phyloP scores from a whole-genome alignment of 179 eudicot species.

The Amaranthus tricolor region DNA sequence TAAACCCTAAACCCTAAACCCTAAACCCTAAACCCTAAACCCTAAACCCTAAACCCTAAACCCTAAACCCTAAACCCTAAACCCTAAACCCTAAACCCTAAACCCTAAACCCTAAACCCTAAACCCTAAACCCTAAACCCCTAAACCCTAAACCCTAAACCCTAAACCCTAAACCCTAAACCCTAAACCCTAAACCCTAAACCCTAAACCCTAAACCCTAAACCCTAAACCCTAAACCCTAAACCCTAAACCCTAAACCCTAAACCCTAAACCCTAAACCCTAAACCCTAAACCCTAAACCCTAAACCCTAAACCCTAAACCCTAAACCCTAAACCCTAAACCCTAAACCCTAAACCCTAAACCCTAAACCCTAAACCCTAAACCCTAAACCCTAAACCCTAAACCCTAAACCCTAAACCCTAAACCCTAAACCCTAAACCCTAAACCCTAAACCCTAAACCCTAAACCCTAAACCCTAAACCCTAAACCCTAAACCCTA shows the following conservation, averaged over 20 bases:
- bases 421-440: constrained; percentile 23
- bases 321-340: constrained; percentile 16
- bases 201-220: constrained; percentile 14
- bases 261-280: constrained; percentile 22
- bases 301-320: constrained; percentile 32
- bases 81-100: constrained; percentile 9
- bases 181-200: constrained; percentile 24
- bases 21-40: too few relatives aligned
- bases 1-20: constrained; percentile 27
- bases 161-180: constrained; percentile 17
- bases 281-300: constrained; percentile 28
- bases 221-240: constrained; percentile 14
- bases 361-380: constrained; percentile 26
- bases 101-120: too few relatives aligned
- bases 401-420: constrained; percentile 21
- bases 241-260: constrained; percentile 22
- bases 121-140: too few relatives aligned
- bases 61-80: too few relatives aligned
- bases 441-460: constrained; percentile 19
- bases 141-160: too few relatives aligned
- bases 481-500: constrained; percentile 28
- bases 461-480: constrained; percentile 34
- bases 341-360: constrained; percentile 24
- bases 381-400: constrained; percentile 26
- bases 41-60: too few relatives aligned